A percentile compares a stretch with the other conserved stretches of the same genome.
Evolutionary conservation across 1,284 basidiomycete genomes (phyloP).

Genomic region (Erythrobasidium hasegawianum): DNA sequence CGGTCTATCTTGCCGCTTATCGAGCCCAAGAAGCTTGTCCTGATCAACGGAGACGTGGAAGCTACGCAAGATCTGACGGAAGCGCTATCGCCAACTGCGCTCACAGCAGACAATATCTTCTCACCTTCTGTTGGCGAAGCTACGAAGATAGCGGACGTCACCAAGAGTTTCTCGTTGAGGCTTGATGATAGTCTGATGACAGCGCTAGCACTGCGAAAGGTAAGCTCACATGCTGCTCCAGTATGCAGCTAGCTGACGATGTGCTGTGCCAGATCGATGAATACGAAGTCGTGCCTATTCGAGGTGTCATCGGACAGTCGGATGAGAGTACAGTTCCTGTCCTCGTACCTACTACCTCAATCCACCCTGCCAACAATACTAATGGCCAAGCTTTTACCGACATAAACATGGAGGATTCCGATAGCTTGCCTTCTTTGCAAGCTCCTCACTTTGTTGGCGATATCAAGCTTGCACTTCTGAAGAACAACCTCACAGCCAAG

Average conservation of each 20-base stretch:
- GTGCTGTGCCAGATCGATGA: slow-evolving; percentile 75
- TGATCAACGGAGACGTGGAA: slow-evolving; percentile 69
- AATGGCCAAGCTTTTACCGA: slow-evolving; percentile 4
- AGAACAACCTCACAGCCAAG: slow-evolving; percentile 65
- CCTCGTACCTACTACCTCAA: slow-evolving; percentile 46
- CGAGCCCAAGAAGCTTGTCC: slow-evolving; percentile 88
- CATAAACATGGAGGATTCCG: slow-evolving; percentile 3
- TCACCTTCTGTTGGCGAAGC: slow-evolving; percentile 69
- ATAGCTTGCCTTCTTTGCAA: slow-evolving; percentile 60
- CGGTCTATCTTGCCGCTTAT: slow-evolving; percentile 96
- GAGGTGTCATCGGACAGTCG: slow-evolving; percentile 74
- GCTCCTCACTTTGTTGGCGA: slow-evolving; percentile 93
- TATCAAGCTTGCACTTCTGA: slow-evolving; percentile 79
- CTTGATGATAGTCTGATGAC: slow-evolving; percentile 81
- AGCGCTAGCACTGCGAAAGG: slow-evolving; percentile 80
- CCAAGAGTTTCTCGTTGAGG: slow-evolving; percentile 87
- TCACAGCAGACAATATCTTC: slow-evolving; percentile 87
- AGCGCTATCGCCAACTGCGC: slow-evolving; percentile 60
- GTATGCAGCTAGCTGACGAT: slow-evolving; percentile 1
- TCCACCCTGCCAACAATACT: background rate
- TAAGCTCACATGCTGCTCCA: slow-evolving; percentile 48
- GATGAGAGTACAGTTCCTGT: slow-evolving; percentile 66
- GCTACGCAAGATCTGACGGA: slow-evolving; percentile 70
- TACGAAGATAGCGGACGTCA: slow-evolving; percentile 89
- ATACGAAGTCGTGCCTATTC: slow-evolving; percentile 88